These are phyloP conservation scores for Blastobotrys peoriensis DNA, from an alignment of 805 yeast species.

Conservation along the genomic window DNA sequence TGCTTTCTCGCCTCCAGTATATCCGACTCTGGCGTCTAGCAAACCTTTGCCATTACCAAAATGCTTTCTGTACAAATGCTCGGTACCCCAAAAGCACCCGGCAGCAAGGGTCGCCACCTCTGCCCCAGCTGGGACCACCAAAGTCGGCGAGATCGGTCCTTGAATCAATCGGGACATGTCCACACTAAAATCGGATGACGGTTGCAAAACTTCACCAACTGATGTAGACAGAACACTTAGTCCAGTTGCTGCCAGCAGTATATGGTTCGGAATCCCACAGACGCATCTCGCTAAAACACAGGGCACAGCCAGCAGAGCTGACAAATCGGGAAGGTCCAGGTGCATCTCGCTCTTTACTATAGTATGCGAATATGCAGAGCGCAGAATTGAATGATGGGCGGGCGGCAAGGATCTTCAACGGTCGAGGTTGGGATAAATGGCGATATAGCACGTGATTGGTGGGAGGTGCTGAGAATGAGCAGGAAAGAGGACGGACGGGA, in stretches of 20 bases:
- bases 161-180: constrained; percentile 7
- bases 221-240: neutral
- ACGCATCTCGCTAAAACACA: neutral
- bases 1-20: constrained; percentile 63
- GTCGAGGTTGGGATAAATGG: too few species aligned
- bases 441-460: neutral
- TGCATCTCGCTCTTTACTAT: neutral
- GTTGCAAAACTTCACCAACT: neutral
- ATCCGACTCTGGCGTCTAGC: constrained; percentile 79
- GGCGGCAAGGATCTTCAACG: too few species aligned
- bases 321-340: neutral
- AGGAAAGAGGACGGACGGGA: too few species aligned
- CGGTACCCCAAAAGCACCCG: constrained; percentile 55
- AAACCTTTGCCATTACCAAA: constrained; percentile 56
- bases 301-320: neutral
- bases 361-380: too few species aligned
- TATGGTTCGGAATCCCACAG: neutral
- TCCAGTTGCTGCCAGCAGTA: neutral
- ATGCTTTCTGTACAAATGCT: constrained; percentile 70
- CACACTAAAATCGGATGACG: neutral
- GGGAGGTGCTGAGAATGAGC: too few species aligned
- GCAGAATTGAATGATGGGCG: too few species aligned
- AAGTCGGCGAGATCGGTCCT: constrained; percentile 20
- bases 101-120: constrained; percentile 56
- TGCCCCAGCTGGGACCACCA: constrained; percentile 38